These are phyloP conservation scores for Naematelia encephala DNA, from an alignment of 768 basidiomycete genomes.

Conservation along the genomic window DNA sequence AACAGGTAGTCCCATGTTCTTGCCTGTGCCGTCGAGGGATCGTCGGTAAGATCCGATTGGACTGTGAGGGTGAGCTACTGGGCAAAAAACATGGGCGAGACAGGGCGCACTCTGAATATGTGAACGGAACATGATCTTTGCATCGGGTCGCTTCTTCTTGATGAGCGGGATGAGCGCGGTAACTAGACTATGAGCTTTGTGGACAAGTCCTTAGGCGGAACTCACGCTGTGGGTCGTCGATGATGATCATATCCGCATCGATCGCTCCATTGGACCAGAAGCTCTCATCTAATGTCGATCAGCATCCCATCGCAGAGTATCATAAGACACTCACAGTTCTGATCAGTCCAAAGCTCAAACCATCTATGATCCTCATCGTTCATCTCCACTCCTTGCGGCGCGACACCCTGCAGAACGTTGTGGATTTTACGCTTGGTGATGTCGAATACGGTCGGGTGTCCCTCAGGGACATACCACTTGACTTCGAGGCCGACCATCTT, in stretches of 20 bases:
- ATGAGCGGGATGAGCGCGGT: constrained; percentile 91
- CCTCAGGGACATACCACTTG: constrained; percentile 52
- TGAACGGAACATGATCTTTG: constrained; percentile 88
- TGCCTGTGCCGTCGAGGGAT: constrained; percentile 75
- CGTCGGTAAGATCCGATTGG: constrained; percentile 71
- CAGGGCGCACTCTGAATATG: constrained; percentile 82
- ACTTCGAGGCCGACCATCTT: constrained; percentile 39
- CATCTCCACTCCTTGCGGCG: constrained; percentile 70
- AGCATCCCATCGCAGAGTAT: neutral
- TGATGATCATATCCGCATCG: constrained; percentile 71
- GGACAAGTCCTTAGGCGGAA: constrained; percentile 3
- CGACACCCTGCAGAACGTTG: constrained; percentile 76
- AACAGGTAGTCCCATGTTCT: constrained; percentile 94
- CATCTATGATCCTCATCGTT: constrained; percentile 71
- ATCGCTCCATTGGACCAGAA: constrained; percentile 81
- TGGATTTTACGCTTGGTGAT: constrained; percentile 60
- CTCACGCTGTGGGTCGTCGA: constrained; percentile 58
- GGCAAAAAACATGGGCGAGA: neutral
- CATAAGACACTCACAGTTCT: constrained; percentile 58
- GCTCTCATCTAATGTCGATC: constrained; percentile 54
- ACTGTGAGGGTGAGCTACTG: constrained; percentile 24
- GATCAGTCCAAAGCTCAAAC: constrained; percentile 66
- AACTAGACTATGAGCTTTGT: constrained; percentile 51
- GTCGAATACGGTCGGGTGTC: constrained; percentile 80
- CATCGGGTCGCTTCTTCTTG: constrained; percentile 72